These are phyloP conservation scores for Fusarium neocosmosporiellum DNA, from an alignment of 2,329 filamentous ascomycete genomes.

Conservation along the genomic window DNA sequence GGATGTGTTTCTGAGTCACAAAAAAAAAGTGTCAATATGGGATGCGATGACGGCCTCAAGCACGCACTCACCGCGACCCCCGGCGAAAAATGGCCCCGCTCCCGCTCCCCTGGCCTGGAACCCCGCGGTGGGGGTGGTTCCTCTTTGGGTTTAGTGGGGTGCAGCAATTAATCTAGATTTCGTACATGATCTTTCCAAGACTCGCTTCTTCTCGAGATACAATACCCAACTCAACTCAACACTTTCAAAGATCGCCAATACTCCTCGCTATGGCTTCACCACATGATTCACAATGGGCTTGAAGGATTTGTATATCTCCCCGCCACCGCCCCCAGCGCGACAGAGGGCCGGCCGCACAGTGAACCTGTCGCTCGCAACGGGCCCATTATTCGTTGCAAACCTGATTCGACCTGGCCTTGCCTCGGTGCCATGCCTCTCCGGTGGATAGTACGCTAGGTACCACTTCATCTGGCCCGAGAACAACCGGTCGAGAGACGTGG, in stretches of 20 bases:
- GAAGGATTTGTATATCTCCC: neutral
- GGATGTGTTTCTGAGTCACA: constrained; percentile 36
- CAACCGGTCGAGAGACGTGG: neutral
- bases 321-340: neutral
- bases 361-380: neutral
- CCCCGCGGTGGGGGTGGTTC: neutral
- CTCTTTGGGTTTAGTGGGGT: neutral
- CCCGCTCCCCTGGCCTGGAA: constrained; percentile 15
- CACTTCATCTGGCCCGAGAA: neutral
- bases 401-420: neutral
- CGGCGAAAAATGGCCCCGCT: constrained; percentile 39
- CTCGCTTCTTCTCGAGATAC: neutral
- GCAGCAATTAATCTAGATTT: neutral
- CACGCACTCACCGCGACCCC: neutral
- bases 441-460: neutral
- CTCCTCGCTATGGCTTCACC: neutral
- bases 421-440: neutral
- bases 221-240: neutral
- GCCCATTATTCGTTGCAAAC: neutral
- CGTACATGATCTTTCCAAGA: neutral
- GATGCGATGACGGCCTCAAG: constrained; percentile 10
- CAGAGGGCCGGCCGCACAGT: neutral
- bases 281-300: neutral
- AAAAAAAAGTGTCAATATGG: constrained; percentile 29
- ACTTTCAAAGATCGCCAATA: neutral